Evolutionary conservation across 2,329 filamentous ascomycete genomes (phyloP).

Genomic region (Fusarium sp.): DNA sequence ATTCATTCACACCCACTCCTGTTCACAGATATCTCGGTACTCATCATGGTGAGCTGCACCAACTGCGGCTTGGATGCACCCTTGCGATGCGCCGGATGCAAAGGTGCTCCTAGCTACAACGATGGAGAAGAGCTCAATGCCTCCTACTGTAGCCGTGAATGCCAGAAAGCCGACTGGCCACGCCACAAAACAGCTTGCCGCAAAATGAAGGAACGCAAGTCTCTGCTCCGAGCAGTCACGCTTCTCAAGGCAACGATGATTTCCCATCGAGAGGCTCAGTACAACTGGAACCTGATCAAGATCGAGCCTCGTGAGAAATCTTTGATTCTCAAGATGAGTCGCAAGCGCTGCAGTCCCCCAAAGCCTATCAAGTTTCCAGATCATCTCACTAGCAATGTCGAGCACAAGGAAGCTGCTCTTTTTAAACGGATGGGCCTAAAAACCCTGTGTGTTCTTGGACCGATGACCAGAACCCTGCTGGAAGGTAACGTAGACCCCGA

Average conservation of each 20-base stretch:
- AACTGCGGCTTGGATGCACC: constrained; percentile 17
- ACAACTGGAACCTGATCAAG: constrained; percentile 1
- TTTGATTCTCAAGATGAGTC: constrained; percentile 11
- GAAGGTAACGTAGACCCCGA: background rate
- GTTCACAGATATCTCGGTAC: background rate
- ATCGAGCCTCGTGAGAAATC: background rate
- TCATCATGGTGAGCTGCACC: constrained; percentile 16
- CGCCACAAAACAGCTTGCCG: constrained; percentile 19
- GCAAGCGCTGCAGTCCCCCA: background rate
- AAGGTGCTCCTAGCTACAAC: constrained; percentile 19
- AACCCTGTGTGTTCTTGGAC: constrained; percentile 12
- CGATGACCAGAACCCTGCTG: constrained; percentile 17
- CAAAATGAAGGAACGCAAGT: constrained; percentile 12
- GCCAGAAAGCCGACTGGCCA: constrained; percentile 13
- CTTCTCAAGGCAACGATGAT: constrained; percentile 23
- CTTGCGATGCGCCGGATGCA: constrained; percentile 6
- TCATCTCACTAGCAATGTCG: constrained; percentile 6
- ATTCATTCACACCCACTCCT: background rate
- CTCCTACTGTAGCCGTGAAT: constrained; percentile 28
- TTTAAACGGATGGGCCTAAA: background rate
- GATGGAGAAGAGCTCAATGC: constrained; percentile 10
- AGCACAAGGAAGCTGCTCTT: constrained; percentile 23
- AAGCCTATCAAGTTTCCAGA: constrained; percentile 5
- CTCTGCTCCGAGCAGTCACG: constrained; percentile 6
- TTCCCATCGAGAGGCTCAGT: constrained; percentile 18